Conservation (phyloP, 1,139 yeast species). For the Insectozyma bohioensis region DNA sequence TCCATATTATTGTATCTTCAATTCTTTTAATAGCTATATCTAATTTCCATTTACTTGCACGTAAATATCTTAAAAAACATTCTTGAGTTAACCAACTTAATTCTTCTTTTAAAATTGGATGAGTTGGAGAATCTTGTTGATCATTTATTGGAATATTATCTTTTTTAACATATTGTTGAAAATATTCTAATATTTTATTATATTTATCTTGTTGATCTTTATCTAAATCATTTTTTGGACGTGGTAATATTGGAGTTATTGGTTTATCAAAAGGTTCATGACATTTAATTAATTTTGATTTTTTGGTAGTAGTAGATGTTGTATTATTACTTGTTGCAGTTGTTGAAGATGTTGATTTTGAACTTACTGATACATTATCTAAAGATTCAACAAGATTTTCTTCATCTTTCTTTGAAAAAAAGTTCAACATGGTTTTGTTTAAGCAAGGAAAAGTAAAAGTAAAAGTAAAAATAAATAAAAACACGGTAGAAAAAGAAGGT, state of each 20-base stretch:
- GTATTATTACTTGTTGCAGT: slow-evolving; percentile 7
- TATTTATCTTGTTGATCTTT: slow-evolving; percentile 31
- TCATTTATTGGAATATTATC: slow-evolving; percentile 28
- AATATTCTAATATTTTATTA: slow-evolving; percentile 24
- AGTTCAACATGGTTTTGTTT: slow-evolving; percentile 16
- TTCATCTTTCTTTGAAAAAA: slow-evolving; percentile 19
- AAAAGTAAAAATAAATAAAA: slow-evolving; percentile 3
- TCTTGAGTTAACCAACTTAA: slow-evolving; percentile 90
- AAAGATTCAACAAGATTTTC: slow-evolving; percentile 8
- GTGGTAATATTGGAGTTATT: slow-evolving; percentile 28
- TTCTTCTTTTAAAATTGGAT: slow-evolving; percentile 50
- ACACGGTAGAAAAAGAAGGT: slow-evolving; percentile 7
- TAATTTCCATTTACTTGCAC: slow-evolving; percentile 89
- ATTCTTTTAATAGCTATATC: slow-evolving; percentile 72
- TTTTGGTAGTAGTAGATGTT: slow-evolving; percentile 7
- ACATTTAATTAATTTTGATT: slow-evolving; percentile 28
- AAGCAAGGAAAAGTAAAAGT: slow-evolving; percentile 9
- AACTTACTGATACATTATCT: slow-evolving; percentile 18
- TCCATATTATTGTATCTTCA: slow-evolving; percentile 79
- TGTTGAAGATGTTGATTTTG: slow-evolving; percentile 15
- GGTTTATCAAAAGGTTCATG: slow-evolving; percentile 44
- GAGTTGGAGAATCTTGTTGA: slow-evolving; percentile 19
- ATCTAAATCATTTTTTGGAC: slow-evolving; percentile 30
- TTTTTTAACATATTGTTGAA: slow-evolving; percentile 20
- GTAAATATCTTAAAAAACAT: slow-evolving; percentile 78